Evolutionary conservation across 257 asterid genomes (phyloP).

Genomic region (Plectranthus barbatus): DNA sequence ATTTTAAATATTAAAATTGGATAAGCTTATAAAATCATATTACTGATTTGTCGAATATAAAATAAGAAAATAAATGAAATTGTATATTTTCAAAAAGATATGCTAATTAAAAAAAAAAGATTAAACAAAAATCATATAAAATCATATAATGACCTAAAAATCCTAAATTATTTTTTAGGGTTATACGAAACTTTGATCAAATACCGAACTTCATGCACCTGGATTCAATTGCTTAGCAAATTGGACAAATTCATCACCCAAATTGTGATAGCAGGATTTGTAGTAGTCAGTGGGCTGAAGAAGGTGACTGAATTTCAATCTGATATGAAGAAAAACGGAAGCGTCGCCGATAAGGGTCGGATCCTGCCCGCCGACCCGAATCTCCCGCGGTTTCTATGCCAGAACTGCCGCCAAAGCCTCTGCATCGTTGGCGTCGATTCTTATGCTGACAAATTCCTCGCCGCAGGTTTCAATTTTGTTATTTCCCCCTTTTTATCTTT

Average conservation of each 20-base stretch:
- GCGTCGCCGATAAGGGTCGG: constrained; percentile 62
- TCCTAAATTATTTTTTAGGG: too few relatives aligned
- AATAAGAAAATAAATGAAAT: too few relatives aligned
- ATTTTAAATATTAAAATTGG: too few relatives aligned
- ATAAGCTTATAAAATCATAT: too few relatives aligned
- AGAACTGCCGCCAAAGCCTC: constrained; percentile 85
- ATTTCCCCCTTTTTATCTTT: background rate
- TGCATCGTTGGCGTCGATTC: constrained; percentile 77
- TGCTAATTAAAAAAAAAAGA: too few relatives aligned
- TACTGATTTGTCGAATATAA: too few relatives aligned
- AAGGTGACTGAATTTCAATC: constrained; percentile 6
- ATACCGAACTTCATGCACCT: too few relatives aligned
- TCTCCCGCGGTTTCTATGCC: constrained; percentile 90
- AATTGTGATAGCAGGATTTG: background rate
- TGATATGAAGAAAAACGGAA: constrained; percentile 40
- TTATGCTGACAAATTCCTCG: constrained; percentile 58
- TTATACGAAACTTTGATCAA: too few relatives aligned
- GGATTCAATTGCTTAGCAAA: too few relatives aligned
- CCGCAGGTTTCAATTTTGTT: constrained; percentile 42
- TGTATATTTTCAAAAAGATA: too few relatives aligned
- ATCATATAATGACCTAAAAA: too few relatives aligned
- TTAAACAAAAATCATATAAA: too few relatives aligned
- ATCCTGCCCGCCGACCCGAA: constrained; percentile 80
- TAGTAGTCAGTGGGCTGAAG: background rate
- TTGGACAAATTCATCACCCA: background rate